Evolutionary conservation across 176 grass and related monocot species (phyloP).

Genomic region (Phoenix roebelenii): DNA sequence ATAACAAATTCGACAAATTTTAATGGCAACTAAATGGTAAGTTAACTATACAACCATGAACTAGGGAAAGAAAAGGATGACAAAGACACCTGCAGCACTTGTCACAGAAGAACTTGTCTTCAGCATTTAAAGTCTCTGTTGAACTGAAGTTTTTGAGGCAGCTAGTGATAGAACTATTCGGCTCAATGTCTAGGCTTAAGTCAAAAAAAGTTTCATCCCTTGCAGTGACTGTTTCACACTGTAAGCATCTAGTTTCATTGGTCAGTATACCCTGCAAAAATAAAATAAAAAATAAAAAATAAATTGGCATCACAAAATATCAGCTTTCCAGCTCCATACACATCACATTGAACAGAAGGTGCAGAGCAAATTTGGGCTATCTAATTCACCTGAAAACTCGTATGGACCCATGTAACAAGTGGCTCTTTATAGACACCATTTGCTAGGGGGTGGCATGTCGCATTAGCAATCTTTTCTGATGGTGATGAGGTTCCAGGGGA

Average conservation of each 20-base stretch:
- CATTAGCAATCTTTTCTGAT: slow-evolving; percentile 49
- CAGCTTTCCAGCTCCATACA: background rate
- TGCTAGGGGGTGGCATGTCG: slow-evolving; percentile 29
- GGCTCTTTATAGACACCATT: slow-evolving; percentile 78
- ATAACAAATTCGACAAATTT: background rate
- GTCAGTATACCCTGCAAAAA: slow-evolving; percentile 72
- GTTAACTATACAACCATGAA: too few relatives aligned
- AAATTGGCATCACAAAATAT: slow-evolving; percentile 1
- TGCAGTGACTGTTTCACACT: slow-evolving; percentile 86
- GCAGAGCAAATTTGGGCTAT: too few relatives aligned
- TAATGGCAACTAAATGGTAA: background rate
- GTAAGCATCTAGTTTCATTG: slow-evolving; percentile 82
- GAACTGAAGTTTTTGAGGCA: slow-evolving; percentile 96
- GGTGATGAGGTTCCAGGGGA: slow-evolving; percentile 42
- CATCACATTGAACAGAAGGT: background rate
- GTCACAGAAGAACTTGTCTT: slow-evolving; percentile 96
- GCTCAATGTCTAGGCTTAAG: slow-evolving; percentile 88
- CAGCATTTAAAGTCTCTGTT: slow-evolving; percentile 90
- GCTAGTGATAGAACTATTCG: slow-evolving; percentile 95
- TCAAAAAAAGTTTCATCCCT: slow-evolving; percentile 89
- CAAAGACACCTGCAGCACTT: slow-evolving; percentile 80
- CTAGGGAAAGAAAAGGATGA: slow-evolving; percentile 4
- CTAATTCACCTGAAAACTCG: slow-evolving; percentile 71
- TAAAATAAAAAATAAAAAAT: background rate
- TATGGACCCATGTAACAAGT: slow-evolving; percentile 70